These are phyloP conservation scores for Xerophyta viscosa DNA, from an alignment of 106 monocot genomes.

Conservation along the genomic window DNA sequence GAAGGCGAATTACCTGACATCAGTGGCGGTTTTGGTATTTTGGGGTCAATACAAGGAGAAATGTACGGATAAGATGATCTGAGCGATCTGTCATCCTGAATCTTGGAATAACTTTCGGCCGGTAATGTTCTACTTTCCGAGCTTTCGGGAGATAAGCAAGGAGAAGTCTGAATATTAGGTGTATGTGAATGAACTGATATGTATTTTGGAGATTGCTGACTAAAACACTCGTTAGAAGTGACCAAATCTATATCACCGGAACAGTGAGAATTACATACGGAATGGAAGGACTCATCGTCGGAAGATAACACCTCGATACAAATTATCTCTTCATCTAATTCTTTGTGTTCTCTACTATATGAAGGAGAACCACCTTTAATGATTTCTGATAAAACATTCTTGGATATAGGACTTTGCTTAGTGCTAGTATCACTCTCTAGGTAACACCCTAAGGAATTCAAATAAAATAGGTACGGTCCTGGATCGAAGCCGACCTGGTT, in stretches of 20 bases:
- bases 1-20: not conserved
- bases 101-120: not conserved
- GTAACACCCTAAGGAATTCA: slow-evolving; percentile 2
- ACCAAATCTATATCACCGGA: not conserved
- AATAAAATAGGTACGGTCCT: not conserved
- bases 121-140: not conserved
- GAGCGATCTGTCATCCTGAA: not conserved
- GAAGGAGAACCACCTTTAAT: not conserved
- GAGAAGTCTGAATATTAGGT: not conserved
- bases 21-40: not conserved
- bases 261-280: slow-evolving; percentile 1
- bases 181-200: not conserved
- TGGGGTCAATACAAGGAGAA: too few relatives aligned
- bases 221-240: not conserved
- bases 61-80: too few relatives aligned
- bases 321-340: slow-evolving; percentile 1
- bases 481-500: slow-evolving; percentile 1
- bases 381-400: not conserved
- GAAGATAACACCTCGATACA: not conserved
- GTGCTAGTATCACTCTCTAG: not conserved
- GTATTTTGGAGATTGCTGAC: not conserved
- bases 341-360: not conserved
- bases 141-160: not conserved
- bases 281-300: slow-evolving; percentile 10
- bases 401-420: not conserved